These are phyloP conservation scores for Gomphus bonarii DNA, from an alignment of 1,284 basidiomycete species.

Conservation along the genomic window DNA sequence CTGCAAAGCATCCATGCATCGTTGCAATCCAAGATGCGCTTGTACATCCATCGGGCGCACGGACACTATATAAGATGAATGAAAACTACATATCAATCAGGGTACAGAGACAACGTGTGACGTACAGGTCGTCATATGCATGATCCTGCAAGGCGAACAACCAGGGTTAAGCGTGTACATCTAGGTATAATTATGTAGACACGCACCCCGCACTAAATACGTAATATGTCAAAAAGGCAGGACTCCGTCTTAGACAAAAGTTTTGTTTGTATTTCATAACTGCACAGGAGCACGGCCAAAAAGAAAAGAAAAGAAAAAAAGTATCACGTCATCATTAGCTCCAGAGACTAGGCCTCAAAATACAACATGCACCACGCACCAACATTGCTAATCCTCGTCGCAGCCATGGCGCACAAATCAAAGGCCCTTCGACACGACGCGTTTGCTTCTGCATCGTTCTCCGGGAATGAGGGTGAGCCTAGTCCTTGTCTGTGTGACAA, in stretches of 20 bases:
- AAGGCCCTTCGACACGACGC: slow-evolving; percentile 41
- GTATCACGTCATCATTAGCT: not conserved
- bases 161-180: not conserved
- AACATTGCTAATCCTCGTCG: slow-evolving; percentile 71
- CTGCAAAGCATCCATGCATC: slow-evolving; percentile 59
- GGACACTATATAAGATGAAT: slow-evolving; percentile 34
- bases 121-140: slow-evolving; percentile 63
- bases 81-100: slow-evolving; percentile 16
- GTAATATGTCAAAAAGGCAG: slow-evolving; percentile 74
- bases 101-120: not conserved
- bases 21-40: slow-evolving; percentile 49
- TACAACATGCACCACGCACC: slow-evolving; percentile 28
- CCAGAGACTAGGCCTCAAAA: not conserved
- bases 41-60: slow-evolving; percentile 57
- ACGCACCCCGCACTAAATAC: slow-evolving; percentile 53
- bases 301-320: not conserved
- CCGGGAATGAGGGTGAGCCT: not conserved
- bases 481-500: not conserved
- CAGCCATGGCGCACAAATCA: slow-evolving; percentile 61
- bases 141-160: slow-evolving; percentile 36
- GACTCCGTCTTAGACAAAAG: slow-evolving; percentile 51
- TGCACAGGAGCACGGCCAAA: slow-evolving; percentile 17
- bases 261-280: slow-evolving; percentile 51
- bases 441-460: not conserved
- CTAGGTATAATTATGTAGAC: not conserved